Evolutionary conservation across 352 stramenopile genomes (phyloP), one percentile per base, ranked within the genome.

Genomic region (Globisporangium camurandrum): DNA sequence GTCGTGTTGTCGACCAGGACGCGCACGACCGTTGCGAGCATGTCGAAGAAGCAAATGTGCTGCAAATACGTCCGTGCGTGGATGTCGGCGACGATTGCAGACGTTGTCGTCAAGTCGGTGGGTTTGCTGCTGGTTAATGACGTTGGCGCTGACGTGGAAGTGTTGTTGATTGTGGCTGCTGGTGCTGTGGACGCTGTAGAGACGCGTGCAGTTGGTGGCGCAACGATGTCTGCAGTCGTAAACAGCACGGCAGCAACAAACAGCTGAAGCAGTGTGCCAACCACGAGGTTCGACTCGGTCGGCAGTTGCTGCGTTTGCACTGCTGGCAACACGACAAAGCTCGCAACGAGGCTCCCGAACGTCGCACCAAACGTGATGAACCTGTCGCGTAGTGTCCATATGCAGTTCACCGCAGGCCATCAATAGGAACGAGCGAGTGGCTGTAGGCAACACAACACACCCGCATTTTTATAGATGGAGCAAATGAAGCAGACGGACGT

Each of bases 21-120:
- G 8, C 83, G 67, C 54, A 89, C 75, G 12, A 90, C 64, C 0
- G 83, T 93, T 0, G 83, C 80, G 27, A 90, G 51, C 58, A 93
- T 70, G 37, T 93, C 83, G 41, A 93, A 93, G 39, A 93, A 86
- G 57, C 83, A 93, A 60, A 93, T 88, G 51, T 93, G 80, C 46
- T 88, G 79, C 27, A 93, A 59, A 44, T 93, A 93, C 14, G 74
- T 85, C 22, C 80, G 74, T 6, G 55, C 36, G 30, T 88, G 72
- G 37, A 94, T 89, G 22, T 91, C 78, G 1, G 55, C 56, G 9
- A 78, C 65, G 52, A 87, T 75, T 1, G 71, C 58, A 0, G 59
- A 42, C 0, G 63, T 72, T 11, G 73, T 59, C 3, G 57, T 57
- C 2, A 52, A 1, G 16, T 54, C 51, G 26, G 49, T 44, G 23